phyloP scores from a whole-genome alignment of 164 flowering plant genomes.

The Umbellularia californica region DNA sequence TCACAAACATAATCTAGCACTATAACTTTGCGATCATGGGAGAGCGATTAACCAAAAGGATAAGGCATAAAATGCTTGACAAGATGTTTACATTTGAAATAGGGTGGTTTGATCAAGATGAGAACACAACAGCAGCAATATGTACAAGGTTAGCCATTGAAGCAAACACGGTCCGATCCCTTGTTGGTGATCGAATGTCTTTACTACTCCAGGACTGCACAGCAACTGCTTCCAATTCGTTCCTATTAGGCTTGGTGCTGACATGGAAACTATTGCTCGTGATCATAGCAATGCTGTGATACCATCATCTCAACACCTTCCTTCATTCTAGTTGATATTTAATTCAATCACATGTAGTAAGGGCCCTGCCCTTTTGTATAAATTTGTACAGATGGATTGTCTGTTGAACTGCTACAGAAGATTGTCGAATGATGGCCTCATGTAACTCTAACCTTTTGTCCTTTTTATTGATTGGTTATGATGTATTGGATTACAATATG shows the following conservation, averaged over 20 bases:
- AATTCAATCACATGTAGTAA: too few species aligned
- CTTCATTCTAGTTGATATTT: too few species aligned
- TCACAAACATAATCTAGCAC: slow-evolving; percentile 57
- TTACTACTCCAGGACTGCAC: slow-evolving; percentile 37
- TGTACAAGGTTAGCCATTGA: slow-evolving; percentile 83
- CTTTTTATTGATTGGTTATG: too few species aligned
- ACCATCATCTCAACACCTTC: too few species aligned
- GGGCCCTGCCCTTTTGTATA: too few species aligned
- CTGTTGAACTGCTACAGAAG: too few species aligned
- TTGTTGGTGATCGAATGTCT: slow-evolving; percentile 39
- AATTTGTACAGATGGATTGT: too few species aligned
- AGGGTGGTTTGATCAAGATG: slow-evolving; percentile 83
- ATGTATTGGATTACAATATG: too few species aligned
- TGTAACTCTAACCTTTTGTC: too few species aligned
- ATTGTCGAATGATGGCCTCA: too few species aligned
- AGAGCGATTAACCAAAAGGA: slow-evolving; percentile 69
- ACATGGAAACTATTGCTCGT: slow-evolving; percentile 45
- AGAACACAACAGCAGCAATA: slow-evolving; percentile 70
- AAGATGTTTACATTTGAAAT: slow-evolving; percentile 85
- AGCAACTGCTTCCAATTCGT: slow-evolving; percentile 27
- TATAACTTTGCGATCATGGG: slow-evolving; percentile 85
- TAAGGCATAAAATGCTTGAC: slow-evolving; percentile 72
- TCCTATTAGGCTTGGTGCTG: slow-evolving; percentile 22
- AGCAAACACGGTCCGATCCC: slow-evolving; percentile 67
- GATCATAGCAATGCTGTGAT: slow-evolving; percentile 40